Percentiles rank a stretch among this genome's conserved stretches.
Conservation (phyloP, 805 yeast genomes). For the Priceomyces castillae region DNA sequence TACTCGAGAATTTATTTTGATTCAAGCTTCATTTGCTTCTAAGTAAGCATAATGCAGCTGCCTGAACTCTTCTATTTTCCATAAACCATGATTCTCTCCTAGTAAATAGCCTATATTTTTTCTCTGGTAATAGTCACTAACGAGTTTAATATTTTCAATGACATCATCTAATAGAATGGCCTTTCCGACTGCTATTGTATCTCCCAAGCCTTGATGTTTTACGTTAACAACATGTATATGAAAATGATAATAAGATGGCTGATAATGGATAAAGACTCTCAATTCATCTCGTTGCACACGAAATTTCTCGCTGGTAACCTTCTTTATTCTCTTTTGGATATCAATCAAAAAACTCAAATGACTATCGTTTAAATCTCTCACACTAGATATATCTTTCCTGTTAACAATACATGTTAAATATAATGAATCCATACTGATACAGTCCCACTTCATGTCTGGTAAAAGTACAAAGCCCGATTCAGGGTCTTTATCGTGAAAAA, state of each 20-base stretch:
- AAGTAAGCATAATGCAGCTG: constrained; percentile 11
- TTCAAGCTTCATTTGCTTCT: background rate
- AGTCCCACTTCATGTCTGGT: constrained; percentile 98
- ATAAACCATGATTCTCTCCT: constrained; percentile 77
- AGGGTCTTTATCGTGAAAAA: constrained; percentile 58
- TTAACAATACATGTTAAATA: constrained; percentile 77
- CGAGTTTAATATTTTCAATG: constrained; percentile 61
- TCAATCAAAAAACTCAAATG: constrained; percentile 60
- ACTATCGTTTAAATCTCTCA: constrained; percentile 64
- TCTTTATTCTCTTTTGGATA: constrained; percentile 45
- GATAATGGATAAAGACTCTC: constrained; percentile 84
- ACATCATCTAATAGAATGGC: constrained; percentile 80
- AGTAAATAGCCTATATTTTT: constrained; percentile 63
- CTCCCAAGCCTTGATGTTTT: constrained; percentile 63
- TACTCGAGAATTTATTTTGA: background rate
- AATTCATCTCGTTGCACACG: constrained; percentile 54
- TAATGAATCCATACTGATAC: constrained; percentile 60
- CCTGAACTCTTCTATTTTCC: constrained; percentile 41
- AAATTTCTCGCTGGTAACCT: constrained; percentile 38
- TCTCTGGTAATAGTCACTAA: constrained; percentile 56
- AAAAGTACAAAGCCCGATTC: constrained; percentile 65
- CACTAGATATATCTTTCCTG: constrained; percentile 62
- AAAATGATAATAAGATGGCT: constrained; percentile 94
- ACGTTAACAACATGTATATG: constrained; percentile 87
- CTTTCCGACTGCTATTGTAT: constrained; percentile 70